A percentile compares a stretch with the other conserved stretches of the same genome.
These are phyloP conservation scores for Saccharomyces uvarum DNA, from an alignment of 1,139 yeast species.

Conservation along the genomic window DNA sequence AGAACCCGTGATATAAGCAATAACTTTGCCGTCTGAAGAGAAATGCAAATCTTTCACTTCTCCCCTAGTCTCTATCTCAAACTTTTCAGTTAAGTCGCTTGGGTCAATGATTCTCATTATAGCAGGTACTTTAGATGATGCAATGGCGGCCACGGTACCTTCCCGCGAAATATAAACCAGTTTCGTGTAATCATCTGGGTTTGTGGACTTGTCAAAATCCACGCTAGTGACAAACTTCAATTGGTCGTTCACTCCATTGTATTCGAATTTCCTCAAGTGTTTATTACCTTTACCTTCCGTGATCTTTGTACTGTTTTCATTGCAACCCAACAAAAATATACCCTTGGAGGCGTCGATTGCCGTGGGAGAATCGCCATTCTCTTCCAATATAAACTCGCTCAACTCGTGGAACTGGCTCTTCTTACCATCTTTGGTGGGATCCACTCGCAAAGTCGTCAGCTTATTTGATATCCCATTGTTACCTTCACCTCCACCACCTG, in stretches of 20 bases:
- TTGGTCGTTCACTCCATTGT: slow-evolving; percentile 42
- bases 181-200: slow-evolving; percentile 54
- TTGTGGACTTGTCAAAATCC: slow-evolving; percentile 32
- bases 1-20: slow-evolving; percentile 50
- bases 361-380: slow-evolving; percentile 71
- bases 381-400: slow-evolving; percentile 52
- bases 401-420: slow-evolving; percentile 49
- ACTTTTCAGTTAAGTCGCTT: slow-evolving; percentile 42
- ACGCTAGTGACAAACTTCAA: slow-evolving; percentile 51
- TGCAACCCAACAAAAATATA: slow-evolving; percentile 61
- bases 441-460: slow-evolving; percentile 42
- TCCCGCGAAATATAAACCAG: slow-evolving; percentile 46
- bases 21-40: slow-evolving; percentile 43
- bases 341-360: slow-evolving; percentile 50
- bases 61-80: slow-evolving; percentile 46
- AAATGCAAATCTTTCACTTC: slow-evolving; percentile 44
- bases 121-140: slow-evolving; percentile 54
- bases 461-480: slow-evolving; percentile 84
- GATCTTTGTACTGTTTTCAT: slow-evolving; percentile 54
- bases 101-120: slow-evolving; percentile 52
- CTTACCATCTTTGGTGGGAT: slow-evolving; percentile 8
- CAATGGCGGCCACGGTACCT: slow-evolving; percentile 52
- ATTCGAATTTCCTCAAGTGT: slow-evolving; percentile 59
- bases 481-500: slow-evolving; percentile 97
- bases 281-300: slow-evolving; percentile 54